Conservation (phyloP, 371 early-diverging fungal genomes). For the Quaeritorhiza haematococci region DNA sequence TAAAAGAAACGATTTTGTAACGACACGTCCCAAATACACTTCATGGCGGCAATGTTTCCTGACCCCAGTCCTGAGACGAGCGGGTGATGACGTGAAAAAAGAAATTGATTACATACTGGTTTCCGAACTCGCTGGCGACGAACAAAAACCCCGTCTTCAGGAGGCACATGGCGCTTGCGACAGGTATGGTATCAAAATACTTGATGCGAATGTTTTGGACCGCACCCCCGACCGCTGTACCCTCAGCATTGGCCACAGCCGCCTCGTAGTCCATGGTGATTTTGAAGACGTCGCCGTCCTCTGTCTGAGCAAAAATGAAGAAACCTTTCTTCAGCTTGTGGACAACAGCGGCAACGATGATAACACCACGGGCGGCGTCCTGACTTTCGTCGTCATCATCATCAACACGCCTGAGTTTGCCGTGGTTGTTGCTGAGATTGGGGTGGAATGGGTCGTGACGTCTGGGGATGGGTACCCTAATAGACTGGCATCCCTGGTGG, state of each 20-base stretch:
- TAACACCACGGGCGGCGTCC: constrained; percentile 51
- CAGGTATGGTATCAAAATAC: constrained; percentile 92
- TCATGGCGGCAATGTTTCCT: no score
- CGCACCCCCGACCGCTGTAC: constrained; percentile 13
- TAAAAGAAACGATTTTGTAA: background rate
- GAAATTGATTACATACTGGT: constrained; percentile 56
- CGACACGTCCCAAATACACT: background rate
- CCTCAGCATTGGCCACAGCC: constrained; percentile 44
- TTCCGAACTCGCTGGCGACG: constrained; percentile 84
- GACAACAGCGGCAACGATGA: constrained; percentile 78
- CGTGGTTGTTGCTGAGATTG: constrained; percentile 17
- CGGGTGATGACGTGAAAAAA: constrained; percentile 1
- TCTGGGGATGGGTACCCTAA: constrained; percentile 81
- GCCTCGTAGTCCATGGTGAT: constrained; percentile 72
- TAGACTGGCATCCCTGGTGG: constrained; percentile 65
- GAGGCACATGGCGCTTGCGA: constrained; percentile 72
- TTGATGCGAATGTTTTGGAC: constrained; percentile 57
- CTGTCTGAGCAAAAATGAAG: constrained; percentile 88
- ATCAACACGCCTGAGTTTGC: constrained; percentile 27
- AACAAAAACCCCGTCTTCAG: constrained; percentile 92
- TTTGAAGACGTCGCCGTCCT: constrained; percentile 93
- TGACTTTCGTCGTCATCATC: constrained; percentile 7
- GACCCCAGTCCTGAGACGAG: background rate
- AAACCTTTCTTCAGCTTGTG: constrained; percentile 86
- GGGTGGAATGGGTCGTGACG: constrained; percentile 70